Evolutionary conservation across 2,329 filamentous ascomycete genomes (phyloP), one percentile per base, ranked within the genome.

Genomic region (Pseudocercospora ulei): DNA sequence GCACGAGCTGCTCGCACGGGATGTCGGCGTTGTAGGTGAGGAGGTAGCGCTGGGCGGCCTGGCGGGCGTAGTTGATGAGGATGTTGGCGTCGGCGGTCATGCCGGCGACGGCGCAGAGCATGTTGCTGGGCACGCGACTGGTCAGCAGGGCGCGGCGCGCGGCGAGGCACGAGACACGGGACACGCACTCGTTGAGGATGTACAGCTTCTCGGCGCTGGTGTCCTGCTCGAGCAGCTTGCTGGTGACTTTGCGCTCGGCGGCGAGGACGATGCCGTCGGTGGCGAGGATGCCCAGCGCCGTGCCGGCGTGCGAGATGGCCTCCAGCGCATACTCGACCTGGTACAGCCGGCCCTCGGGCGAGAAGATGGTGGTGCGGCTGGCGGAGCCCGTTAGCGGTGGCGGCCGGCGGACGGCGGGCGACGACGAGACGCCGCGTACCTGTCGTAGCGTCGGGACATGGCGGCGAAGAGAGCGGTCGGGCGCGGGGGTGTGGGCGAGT

Each of bases 51-150:
- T 98, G 90, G 56, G 90, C 90, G 57, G 84, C 82, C 75, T 94
- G 85, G 56, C 90, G 86, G 62, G 90, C 92, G 67, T 92, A 95
- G 73, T 98, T 98, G 78, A 98, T 98, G 63, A 98, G 85, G 65
- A 98, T 98, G 72, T 98, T 98, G 65, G 90, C 90, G 62, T 98
- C 90, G 59, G 90, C 90, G 29, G 87, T 98, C 88, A 98, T 96
- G 61, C 90, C 90, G 56, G 90, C 90, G 44, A 98, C 90, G 46
- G 90, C 90, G 66, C 87, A 95, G 67, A 98, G 96, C 92, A 98
- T 98, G 72, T 98, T 98, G 70, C 88, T 96, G 52, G 5, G 12
- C 9, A 24, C 20, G 7, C 17, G 16, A 4, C 9, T 24, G 8
- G 26, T 12, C 19, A 31, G 37, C 23, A 24, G 28, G 18, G n/a